These are phyloP conservation scores for Pelargonium cotyledonis DNA, from an alignment of 441 rosid genomes.

Conservation along the genomic window DNA sequence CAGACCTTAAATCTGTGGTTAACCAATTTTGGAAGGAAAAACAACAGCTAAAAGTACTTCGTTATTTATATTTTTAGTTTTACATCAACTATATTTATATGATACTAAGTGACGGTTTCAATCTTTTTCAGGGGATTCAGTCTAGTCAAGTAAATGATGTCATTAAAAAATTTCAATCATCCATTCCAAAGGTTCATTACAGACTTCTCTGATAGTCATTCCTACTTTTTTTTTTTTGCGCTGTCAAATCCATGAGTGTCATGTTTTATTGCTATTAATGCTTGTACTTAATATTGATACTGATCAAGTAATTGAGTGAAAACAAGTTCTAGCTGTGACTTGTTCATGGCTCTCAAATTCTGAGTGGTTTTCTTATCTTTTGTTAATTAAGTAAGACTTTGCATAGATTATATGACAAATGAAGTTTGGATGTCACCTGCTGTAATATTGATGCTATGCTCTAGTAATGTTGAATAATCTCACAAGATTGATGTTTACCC, in stretches of 20 bases:
- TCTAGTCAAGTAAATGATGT: constrained; percentile 37
- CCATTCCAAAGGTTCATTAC: constrained; percentile 48
- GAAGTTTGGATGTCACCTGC: background rate
- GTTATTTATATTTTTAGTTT: background rate
- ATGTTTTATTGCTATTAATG: constrained; percentile 8
- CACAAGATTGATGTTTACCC: background rate
- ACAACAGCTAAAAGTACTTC: background rate
- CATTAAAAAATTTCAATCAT: constrained; percentile 40
- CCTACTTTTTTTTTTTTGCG: constrained; percentile 6
- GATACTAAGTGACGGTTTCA: constrained; percentile 9
- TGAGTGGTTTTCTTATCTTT: background rate
- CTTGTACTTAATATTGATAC: background rate
- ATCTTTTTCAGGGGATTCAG: constrained; percentile 38
- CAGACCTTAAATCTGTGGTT: background rate
- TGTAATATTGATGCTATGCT: background rate
- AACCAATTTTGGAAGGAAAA: background rate
- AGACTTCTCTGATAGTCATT: constrained; percentile 15
- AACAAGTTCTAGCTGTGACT: background rate
- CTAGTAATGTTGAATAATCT: background rate
- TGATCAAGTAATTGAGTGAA: background rate
- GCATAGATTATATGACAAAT: background rate
- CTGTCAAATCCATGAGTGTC: constrained; percentile 7
- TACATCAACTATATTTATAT: background rate
- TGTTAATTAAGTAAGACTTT: background rate
- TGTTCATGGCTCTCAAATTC: background rate